Conservation (phyloP, 2,329 filamentous ascomycete species). For the Microdochium trichocladiopsis region DNA sequence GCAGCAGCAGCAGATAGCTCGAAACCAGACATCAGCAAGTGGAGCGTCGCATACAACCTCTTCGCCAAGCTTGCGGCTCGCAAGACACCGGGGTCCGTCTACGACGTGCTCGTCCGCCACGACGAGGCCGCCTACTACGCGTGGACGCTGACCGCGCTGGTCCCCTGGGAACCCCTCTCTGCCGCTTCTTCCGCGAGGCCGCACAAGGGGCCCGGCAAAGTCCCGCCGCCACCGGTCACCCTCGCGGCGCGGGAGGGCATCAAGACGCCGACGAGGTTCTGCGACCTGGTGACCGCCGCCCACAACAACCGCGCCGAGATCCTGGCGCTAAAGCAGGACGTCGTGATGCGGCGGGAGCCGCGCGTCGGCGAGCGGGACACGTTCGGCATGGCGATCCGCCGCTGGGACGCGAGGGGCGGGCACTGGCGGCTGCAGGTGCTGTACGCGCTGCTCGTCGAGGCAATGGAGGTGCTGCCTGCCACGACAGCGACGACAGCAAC, state of each 20-base stretch:
- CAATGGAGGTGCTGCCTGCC: conserved; percentile 30
- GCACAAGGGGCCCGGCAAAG: conserved; percentile 36
- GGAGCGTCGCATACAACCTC: conserved; percentile 57
- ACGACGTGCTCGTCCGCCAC: conserved; percentile 50
- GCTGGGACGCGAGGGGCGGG: conserved; percentile 55
- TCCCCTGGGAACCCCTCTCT: conserved; percentile 58
- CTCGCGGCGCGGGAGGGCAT: conserved; percentile 70
- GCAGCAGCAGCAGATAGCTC: conserved; percentile 33
- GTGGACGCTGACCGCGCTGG: conserved; percentile 70
- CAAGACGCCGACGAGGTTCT: conserved; percentile 70
- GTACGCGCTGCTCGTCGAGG: conserved; percentile 60
- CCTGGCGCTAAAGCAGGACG: conserved; percentile 45
- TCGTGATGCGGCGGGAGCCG: conserved; percentile 37
- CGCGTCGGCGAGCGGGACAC: conserved; percentile 49
- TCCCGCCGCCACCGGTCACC: conserved; percentile 50
- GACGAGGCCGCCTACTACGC: conserved; percentile 62
- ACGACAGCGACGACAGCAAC: conserved; percentile 6
- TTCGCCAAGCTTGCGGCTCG: conserved; percentile 44
- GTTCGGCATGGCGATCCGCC: conserved; percentile 67
- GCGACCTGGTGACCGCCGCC: conserved; percentile 58
- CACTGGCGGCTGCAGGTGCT: conserved; percentile 68
- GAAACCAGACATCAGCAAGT: conserved; percentile 50
- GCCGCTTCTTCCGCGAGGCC: conserved; percentile 5
- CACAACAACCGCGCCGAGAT: conserved; percentile 59
- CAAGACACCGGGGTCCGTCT: conserved; percentile 37